Evolutionary conservation across 495 filamentous ascomycete species (phyloP).

Genomic region (Hyaloscypha variabilis): DNA sequence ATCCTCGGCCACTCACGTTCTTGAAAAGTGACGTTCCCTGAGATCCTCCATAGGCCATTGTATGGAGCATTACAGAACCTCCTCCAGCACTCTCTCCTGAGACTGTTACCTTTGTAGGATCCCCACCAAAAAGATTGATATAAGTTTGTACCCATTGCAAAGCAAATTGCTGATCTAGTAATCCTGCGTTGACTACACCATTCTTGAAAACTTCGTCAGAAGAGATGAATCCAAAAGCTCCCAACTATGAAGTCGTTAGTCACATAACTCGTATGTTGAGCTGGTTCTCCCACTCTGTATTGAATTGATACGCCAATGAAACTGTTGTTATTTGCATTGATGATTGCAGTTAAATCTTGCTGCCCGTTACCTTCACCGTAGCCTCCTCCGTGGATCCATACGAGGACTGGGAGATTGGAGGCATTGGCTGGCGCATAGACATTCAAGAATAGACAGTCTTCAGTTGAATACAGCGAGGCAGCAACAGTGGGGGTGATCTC

Average conservation of each 20-base stretch:
- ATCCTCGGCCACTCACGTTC: conserved; percentile 2
- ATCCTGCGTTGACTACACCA: conserved; percentile 63
- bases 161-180: conserved; percentile 68
- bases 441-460: conserved; percentile 50
- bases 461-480: conserved; percentile 14
- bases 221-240: conserved; percentile 64
- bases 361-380: conserved; percentile 50
- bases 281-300: conserved; percentile 44
- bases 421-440: conserved; percentile 47
- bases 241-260: conserved; percentile 35
- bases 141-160: conserved; percentile 73
- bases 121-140: conserved; percentile 69
- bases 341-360: conserved; percentile 48
- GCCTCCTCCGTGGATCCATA: conserved; percentile 57
- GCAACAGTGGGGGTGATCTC: neutral
- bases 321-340: conserved; percentile 41
- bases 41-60: conserved; percentile 55
- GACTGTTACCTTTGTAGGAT: conserved; percentile 65
- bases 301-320: conserved; percentile 64
- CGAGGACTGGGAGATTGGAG: conserved; percentile 54
- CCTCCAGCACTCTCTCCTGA: conserved; percentile 72
- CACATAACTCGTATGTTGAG: neutral
- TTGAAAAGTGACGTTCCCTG: conserved; percentile 24
- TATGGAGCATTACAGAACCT: conserved; percentile 65
- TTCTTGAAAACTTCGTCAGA: conserved; percentile 42